Evolutionary conservation across 2,329 filamentous ascomycete genomes (phyloP), one percentile per base, ranked within the genome.

Genomic region (Diaporthe capsici): DNA sequence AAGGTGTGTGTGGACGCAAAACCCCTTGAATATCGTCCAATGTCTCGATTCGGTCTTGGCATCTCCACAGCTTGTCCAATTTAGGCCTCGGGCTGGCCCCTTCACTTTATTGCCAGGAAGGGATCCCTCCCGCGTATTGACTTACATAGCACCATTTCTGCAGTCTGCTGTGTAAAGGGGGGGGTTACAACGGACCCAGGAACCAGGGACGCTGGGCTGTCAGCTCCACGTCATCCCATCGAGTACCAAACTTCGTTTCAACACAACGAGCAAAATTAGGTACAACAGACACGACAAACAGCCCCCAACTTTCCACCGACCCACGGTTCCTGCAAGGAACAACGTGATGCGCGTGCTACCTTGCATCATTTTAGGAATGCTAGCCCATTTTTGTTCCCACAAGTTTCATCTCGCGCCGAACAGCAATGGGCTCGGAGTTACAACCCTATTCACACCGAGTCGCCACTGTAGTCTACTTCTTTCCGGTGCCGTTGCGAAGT

Each of bases 41-140:
- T 68, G 65, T 68, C 47, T 68, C 65, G 47, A 68, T 68, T 39
- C 8, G 65, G 65, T 68, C 65, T 68, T 68, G 65, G 65, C 65
- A 68, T 25, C 65, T 53, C 65, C 65, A 68, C 65, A 68, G 13
- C 65, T 68, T 39, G 31, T 68, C 65, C 65, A 39, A 25, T 12
- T 68, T 51, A 3, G 63, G 63, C 47, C 20, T 68, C 47, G 63
- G 63, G 4, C 47, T 68, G 44, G 63, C 63, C 63, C 63, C 44
- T 68, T 51, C 63, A 68, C 63, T 68, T 68, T 68, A 53, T 68
- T 37, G 22, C 22, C 63, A 39, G 65, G 31, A 4, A 65, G 31
- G 63, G 63, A 34, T 68, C 44, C 63, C 63, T 51, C 44, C n/a
- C 9, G 61, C 39, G 42, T 47, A 34, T 65, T 65, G 12, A 15